Percentiles rank a stretch among this genome's conserved stretches.
phyloP scores from a whole-genome alignment of 2,329 filamentous ascomycete genomes.

The Iodosphaeria phyllophila region DNA sequence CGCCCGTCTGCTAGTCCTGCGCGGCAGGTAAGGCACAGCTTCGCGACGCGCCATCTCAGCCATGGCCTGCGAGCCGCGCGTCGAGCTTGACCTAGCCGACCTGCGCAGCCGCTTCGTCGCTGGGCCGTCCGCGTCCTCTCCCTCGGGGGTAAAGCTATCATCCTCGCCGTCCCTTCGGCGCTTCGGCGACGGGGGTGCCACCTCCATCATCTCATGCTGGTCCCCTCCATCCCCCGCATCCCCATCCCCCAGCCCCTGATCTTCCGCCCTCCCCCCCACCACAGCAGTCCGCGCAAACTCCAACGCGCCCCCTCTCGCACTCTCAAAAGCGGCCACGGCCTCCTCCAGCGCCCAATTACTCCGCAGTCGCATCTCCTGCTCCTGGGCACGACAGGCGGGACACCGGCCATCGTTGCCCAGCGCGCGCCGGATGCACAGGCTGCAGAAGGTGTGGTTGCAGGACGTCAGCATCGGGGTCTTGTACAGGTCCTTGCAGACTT shows the following conservation, averaged over 20 bases:
- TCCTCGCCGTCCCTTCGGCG: constrained; percentile 27
- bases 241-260: no score
- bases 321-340: constrained; percentile 59
- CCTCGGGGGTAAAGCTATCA: constrained; percentile 11
- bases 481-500: constrained; percentile 97
- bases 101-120: constrained; percentile 34
- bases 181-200: no score
- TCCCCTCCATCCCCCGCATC: no score
- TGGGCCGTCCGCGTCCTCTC: constrained; percentile 8
- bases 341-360: constrained; percentile 77
- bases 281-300: constrained; percentile 30
- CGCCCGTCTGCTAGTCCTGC: no score
- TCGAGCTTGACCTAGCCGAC: constrained; percentile 28
- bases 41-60: constrained; percentile 15
- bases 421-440: constrained; percentile 77
- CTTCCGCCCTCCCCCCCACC: no score
- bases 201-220: no score
- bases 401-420: constrained; percentile 73
- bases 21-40: constrained; percentile 3
- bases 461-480: constrained; percentile 86
- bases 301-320: constrained; percentile 42
- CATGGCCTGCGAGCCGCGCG: constrained; percentile 17
- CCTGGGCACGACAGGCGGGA: constrained; percentile 58
- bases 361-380: constrained; percentile 71
- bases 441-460: constrained; percentile 93